A percentile compares a stretch with the other conserved stretches of the same genome.
phyloP scores from a whole-genome alignment of 768 basidiomycete genomes.

The Kwoniella sp. region DNA sequence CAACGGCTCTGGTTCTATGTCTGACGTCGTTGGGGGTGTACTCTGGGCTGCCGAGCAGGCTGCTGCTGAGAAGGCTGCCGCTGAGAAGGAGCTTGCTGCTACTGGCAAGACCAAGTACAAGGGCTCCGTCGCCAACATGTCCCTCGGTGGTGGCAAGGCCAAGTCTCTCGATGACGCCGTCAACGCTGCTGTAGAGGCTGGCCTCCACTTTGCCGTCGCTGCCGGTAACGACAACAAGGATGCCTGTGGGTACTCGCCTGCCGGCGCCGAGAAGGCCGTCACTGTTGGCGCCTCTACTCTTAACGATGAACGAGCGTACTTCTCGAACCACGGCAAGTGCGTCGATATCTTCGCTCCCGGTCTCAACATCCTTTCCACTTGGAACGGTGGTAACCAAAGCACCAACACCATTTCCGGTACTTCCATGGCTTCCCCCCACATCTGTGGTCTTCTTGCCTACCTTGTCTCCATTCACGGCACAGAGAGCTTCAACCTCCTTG shows the following conservation, averaged over 20 bases:
- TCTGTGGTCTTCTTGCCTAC: slow-evolving; percentile 78
- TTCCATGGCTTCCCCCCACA: slow-evolving; percentile 85
- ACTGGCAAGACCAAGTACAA: slow-evolving; percentile 81
- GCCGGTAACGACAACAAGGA: slow-evolving; percentile 82
- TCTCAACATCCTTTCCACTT: slow-evolving; percentile 85
- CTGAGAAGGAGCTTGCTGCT: slow-evolving; percentile 61
- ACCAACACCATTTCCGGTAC: slow-evolving; percentile 60
- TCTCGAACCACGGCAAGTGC: slow-evolving; percentile 86
- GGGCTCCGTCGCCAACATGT: slow-evolving; percentile 80
- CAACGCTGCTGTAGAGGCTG: slow-evolving; percentile 72
- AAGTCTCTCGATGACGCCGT: slow-evolving; percentile 76
- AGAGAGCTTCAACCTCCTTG: slow-evolving; percentile 39
- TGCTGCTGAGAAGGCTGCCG: slow-evolving; percentile 58
- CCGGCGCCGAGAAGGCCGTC: slow-evolving; percentile 77
- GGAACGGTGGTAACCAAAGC: slow-evolving; percentile 62
- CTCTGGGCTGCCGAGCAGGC: slow-evolving; percentile 63
- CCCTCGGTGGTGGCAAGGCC: slow-evolving; percentile 91
- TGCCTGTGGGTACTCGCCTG: slow-evolving; percentile 90
- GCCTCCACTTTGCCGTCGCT: slow-evolving; percentile 95
- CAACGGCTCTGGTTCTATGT: slow-evolving; percentile 90
- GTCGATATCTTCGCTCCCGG: slow-evolving; percentile 91
- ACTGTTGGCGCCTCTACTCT: slow-evolving; percentile 79
- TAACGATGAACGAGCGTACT: slow-evolving; percentile 53
- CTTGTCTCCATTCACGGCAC: slow-evolving; percentile 82
- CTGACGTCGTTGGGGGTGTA: slow-evolving; percentile 86